Base-by-base conservation (phyloP, 2,329 filamentous ascomycete species). In the Periconia macrospinosa region DNA sequence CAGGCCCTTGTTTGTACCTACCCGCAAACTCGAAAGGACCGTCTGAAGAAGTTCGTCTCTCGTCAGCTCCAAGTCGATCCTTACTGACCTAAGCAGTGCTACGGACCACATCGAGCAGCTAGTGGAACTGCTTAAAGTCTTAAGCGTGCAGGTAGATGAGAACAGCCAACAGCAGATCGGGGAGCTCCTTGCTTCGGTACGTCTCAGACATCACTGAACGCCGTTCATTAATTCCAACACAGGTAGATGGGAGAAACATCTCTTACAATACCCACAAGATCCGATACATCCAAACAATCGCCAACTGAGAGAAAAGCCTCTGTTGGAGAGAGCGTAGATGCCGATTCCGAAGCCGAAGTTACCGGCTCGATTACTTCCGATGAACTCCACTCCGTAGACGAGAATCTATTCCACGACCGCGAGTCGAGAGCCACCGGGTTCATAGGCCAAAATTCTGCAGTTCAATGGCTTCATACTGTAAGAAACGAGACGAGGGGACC, bases 361-460 rank as follows among this genome's bases (percentile, higher is more conserved):
- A 7, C 44, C 5, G 15, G 17, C n/a, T 45, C 44, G 8, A 19
- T 30, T 2, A 18, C 7, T 0, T 37, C 33, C 11, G 55, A 56
- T 30, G 52, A 53, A 6, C 47, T 53, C 11, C 55, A 60, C 27
- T 37, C 53, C 2, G 35, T 53, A 27, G 55, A 49, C 30, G 62
- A 63, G 47, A 57, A 65, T 41, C 40, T 60, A 8, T 47, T 52
- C 18, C 55, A 54, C 2, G 50, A 40, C 30, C 50, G 49, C 17
- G 52, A 55, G 27, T 44, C 52, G 1, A 52, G 59, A 41, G 61
- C 57, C 2, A 62, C 61, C 8, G 62, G 62, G 2, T 63, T 59
- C 23, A 17, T 60, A n/a, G 62, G 61, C 7, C 50, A 53, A n/a
- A 57, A 46, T 23, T 63, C 60, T 2, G 60, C 56, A 23, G 47